Evolutionary conservation across 148 eudicot genomes (phyloP), one percentile per base, ranked within the genome.

Genomic region (Gaultheria prostrata): DNA sequence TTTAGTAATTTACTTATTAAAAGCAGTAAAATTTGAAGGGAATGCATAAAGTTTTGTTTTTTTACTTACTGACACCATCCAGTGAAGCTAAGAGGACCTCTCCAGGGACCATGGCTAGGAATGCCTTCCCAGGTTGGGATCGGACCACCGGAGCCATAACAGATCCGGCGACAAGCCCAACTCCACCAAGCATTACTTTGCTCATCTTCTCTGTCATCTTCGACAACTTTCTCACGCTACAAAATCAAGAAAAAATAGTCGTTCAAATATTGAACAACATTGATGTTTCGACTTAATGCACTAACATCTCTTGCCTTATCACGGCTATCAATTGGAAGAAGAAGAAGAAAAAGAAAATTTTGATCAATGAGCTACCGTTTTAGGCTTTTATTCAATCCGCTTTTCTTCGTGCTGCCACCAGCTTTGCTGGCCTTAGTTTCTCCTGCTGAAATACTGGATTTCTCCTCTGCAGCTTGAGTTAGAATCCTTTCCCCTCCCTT

Each of bases 21-120:
- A 61, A 61, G 78, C 53, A 21, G 53, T 75, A 46, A 75, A 75
- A 30, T 39, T 39, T 30, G 6, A 39, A 11, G 28, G 20, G 56
- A 30, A 46, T 14, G 51, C 21, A 59, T 32, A 15, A 26, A 45
- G 2, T 24, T 26, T 2, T 2, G 14, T 18, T 21, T 59, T 24
- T 63, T 10, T 0, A 88, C 97, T 88, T 92, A 95, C 98, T 93
- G 79, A 96, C 85, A 84, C 95, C 97, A 88, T 96, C 98, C 72
- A 96, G 91, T 46, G 98, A 96, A 86, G 98, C 98, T 79, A 96
- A 88, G 82, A 94, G 89, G 61, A 94, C 93, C 86, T 96, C 92
- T 28, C 98, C 98, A 0, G 98, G 98, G 88, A 93, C 90, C 95
- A 94, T 90, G 85, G 92, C 72, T 30, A 94, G 85, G 86, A 96